Evolutionary conservation across 2,329 filamentous ascomycete species (phyloP), one percentile per base, ranked within the genome.

Genomic region (Hansfordia pulvinata): DNA sequence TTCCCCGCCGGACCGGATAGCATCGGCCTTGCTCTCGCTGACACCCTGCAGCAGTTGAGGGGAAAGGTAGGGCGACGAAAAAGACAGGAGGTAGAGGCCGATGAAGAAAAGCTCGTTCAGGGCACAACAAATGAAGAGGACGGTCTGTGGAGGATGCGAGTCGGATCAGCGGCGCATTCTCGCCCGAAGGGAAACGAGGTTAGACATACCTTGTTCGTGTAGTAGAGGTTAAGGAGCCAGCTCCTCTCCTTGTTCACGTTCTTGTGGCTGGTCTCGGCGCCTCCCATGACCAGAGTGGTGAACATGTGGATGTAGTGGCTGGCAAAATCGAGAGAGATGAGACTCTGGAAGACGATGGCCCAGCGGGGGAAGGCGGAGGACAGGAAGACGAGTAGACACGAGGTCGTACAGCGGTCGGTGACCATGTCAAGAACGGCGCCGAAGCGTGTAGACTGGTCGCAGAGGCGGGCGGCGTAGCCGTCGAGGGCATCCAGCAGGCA

Each of bases 251-350:
- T 77, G 49, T 93, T 84, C 27, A 98, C 76, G 42, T 81, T 86
- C 73, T 98, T 98, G 62, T 98, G 90, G 60, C 85, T 77, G 37
- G 58, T 82, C 41, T 75, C 70, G 28, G 72, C 67, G 28, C 83
- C 84, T 28, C 80, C 84, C 73, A 93, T 90, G 37, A 77, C 76
- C 44, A 94, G 62, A 1, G 85, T 93, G 9, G 86, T 83, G 50
- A 93, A 96, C 90, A 98, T 98, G 60, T 98, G 90, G 64, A 96
- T 88, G 52, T 96, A 98, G 56, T 98, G 90, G 51, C 85, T 93
- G 16, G 90, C 81, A 37, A 98, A 68, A 54, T 98, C 90, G 43
- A 98, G 60, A 29, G 79, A 80, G 53, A 98, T 93, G 46, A 98
- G 60, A 23, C 78, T 73, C 61, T 98, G 90, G 67, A 98, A 98